Evolutionary conservation across 2,329 filamentous ascomycete genomes (phyloP), one percentile per base, ranked within the genome.

Genomic region (Diaporthe vaccinii): DNA sequence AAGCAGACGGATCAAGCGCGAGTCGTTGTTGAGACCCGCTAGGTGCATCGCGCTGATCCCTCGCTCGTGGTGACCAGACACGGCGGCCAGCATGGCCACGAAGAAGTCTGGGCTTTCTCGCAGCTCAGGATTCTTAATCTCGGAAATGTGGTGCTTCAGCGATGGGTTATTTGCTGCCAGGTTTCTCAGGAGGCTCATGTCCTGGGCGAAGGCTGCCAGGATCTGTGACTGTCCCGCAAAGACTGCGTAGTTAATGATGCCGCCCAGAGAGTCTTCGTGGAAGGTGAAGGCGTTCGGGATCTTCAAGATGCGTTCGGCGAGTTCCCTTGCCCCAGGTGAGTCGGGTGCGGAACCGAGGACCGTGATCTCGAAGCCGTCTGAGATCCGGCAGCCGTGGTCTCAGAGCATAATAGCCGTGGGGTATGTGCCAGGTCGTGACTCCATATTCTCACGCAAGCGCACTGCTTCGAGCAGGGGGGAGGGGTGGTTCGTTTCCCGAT

Each of bases 11-110:
- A 58, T 34, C 17, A 17, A 36, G 31, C 28, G 28, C 3, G 55
- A 58, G 55, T 58, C 55, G 55, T 58, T 58, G 31, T 58, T 58
- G 28, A 58, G 55, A 36, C 55, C 55, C 28, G 55, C 55, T 17
- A 58, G 55, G 3, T 58, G 31, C 28, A 58, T 22, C 55, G 55
- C 55, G 55, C 55, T 58, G 17, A 58, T 58, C 55, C 55, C 5
- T 34, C 55, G 28, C 55, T 58, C 55, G 28, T 22, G 28, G 17
- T 8, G 55, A 12, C 28, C 17, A 2, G 55, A 10, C 31, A 6
- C 28, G 28, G 31, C 55, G 7, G 28, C 55, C 31, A 58, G 31
- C 55, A 36, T 58, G 31, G 17, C 28, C 9, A 58, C 31, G 7
- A 58, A 34, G 28, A 36, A 58, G 5, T 58, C 17, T 5, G 28